A percentile compares a stretch with the other conserved stretches of the same genome.
phyloP scores from a whole-genome alignment of 139 green algal genomes.

The Micractinium conductrix region DNA sequence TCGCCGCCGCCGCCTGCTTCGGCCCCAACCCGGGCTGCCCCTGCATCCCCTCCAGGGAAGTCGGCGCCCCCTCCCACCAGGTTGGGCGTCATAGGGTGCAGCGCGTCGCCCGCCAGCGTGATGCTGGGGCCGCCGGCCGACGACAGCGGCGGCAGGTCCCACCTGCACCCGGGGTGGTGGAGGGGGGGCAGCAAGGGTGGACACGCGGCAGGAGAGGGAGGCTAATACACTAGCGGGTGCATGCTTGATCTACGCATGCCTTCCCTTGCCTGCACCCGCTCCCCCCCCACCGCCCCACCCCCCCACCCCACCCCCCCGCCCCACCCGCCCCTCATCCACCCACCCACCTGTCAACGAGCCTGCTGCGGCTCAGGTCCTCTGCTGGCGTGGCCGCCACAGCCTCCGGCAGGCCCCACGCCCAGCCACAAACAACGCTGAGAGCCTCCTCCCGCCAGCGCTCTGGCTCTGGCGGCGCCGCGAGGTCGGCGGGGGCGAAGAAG shows the following conservation, averaged over 20 bases:
- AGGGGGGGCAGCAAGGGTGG: not conserved
- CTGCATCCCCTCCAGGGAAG: too few species aligned
- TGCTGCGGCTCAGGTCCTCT: conserved; percentile 47
- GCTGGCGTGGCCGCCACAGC: conserved; percentile 51
- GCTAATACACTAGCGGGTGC: too few species aligned
- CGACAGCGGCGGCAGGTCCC: conserved; percentile 23
- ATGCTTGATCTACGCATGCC: too few species aligned
- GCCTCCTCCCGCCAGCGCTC: conserved; percentile 52
- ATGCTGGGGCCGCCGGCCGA: conserved; percentile 44
- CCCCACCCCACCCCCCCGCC: not conserved
- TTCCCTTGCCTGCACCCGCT: not conserved
- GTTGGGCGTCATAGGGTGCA: conserved; percentile 87
- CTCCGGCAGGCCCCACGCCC: conserved; percentile 51
- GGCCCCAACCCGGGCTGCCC: too few species aligned
- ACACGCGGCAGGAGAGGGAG: not conserved
- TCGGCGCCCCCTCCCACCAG: too few species aligned
- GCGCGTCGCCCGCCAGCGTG: conserved; percentile 79
- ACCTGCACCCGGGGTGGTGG: conserved; percentile 10
- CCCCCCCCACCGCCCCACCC: not conserved
- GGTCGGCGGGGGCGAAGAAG: conserved; percentile 14
- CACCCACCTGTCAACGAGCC: conserved; percentile 66
- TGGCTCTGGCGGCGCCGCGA: not conserved
- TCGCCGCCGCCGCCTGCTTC: too few species aligned
- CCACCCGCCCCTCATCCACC: not conserved
- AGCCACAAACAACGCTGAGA: conserved; percentile 53